Conservation (phyloP, 306 rosid species). For the Mucuna pruriens region DNA sequence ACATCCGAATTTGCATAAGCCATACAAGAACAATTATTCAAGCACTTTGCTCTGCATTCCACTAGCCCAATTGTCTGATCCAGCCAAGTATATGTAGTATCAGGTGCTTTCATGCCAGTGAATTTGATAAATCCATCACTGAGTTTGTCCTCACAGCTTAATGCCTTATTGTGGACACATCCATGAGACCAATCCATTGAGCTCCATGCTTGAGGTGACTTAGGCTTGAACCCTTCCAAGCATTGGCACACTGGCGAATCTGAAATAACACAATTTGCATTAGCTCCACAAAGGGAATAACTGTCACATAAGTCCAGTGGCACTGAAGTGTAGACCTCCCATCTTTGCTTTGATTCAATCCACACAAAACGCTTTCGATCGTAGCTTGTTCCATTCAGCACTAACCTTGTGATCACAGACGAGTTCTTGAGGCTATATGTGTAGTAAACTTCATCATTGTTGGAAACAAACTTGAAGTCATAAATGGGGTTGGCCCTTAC, state of each 20-base stretch:
- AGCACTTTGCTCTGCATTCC: slow-evolving; percentile 44
- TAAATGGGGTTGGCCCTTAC: slow-evolving; percentile 40
- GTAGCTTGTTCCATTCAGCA: slow-evolving; percentile 41
- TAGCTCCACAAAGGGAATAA: slow-evolving; percentile 54
- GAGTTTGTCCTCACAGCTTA: slow-evolving; percentile 42
- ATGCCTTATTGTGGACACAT: slow-evolving; percentile 41
- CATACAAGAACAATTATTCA: slow-evolving; percentile 59
- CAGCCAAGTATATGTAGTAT: slow-evolving; percentile 60
- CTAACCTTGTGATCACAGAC: slow-evolving; percentile 37
- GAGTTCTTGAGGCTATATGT: slow-evolving; percentile 39
- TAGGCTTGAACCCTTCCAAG: slow-evolving; percentile 51
- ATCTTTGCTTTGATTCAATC: slow-evolving; percentile 37
- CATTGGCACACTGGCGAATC: slow-evolving; percentile 52
- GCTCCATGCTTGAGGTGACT: slow-evolving; percentile 41
- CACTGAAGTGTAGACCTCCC: slow-evolving; percentile 50
- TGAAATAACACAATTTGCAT: slow-evolving; percentile 51
- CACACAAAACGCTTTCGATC: slow-evolving; percentile 42
- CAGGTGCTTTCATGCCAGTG: slow-evolving; percentile 60
- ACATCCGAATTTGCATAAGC: slow-evolving; percentile 68
- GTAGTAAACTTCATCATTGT: slow-evolving; percentile 47
- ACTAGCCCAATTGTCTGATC: slow-evolving; percentile 42
- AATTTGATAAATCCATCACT: slow-evolving; percentile 48
- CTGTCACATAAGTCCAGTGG: slow-evolving; percentile 59
- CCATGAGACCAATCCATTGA: slow-evolving; percentile 50
- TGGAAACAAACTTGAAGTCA: slow-evolving; percentile 37